These are phyloP conservation scores for Mucor racemosus DNA, from an alignment of 371 early-diverging fungal species.

Conservation along the genomic window DNA sequence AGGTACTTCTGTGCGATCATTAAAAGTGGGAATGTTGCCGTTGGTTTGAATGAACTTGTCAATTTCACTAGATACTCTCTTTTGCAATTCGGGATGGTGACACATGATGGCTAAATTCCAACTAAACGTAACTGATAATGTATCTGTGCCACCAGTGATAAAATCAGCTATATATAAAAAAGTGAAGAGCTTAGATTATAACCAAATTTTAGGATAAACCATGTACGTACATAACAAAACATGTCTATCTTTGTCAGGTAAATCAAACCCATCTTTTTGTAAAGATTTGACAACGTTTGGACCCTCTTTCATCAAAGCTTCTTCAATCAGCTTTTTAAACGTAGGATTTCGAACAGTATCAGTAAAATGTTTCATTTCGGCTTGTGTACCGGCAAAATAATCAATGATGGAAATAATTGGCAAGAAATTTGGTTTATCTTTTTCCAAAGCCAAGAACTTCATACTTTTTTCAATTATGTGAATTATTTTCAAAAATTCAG, in stretches of 20 bases:
- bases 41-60: constrained; percentile 18
- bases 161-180: constrained; percentile 17
- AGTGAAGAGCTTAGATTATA: not conserved
- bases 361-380: constrained; percentile 9
- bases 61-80: constrained; percentile 13
- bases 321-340: not conserved
- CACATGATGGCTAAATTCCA: constrained; percentile 23
- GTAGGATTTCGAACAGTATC: not conserved
- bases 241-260: constrained; percentile 5
- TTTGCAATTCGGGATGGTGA: constrained; percentile 20
- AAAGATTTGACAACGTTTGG: constrained; percentile 18
- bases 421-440: constrained; percentile 14
- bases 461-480: not conserved
- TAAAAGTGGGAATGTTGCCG: constrained; percentile 13
- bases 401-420: constrained; percentile 7
- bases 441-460: constrained; percentile 4
- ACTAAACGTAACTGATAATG: constrained; percentile 3
- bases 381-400: constrained; percentile 7
- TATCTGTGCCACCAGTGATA: constrained; percentile 24
- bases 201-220: too few relatives aligned
- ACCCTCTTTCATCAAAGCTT: constrained; percentile 7
- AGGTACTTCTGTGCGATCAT: constrained; percentile 18
- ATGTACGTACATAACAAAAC: constrained; percentile 10
- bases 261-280: not conserved
- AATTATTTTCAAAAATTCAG: constrained; percentile 8